Percentiles rank a stretch among this genome's conserved stretches.
Evolutionary conservation across 805 yeast species (phyloP).

Genomic region (Jamesozyma spencerorum): DNA sequence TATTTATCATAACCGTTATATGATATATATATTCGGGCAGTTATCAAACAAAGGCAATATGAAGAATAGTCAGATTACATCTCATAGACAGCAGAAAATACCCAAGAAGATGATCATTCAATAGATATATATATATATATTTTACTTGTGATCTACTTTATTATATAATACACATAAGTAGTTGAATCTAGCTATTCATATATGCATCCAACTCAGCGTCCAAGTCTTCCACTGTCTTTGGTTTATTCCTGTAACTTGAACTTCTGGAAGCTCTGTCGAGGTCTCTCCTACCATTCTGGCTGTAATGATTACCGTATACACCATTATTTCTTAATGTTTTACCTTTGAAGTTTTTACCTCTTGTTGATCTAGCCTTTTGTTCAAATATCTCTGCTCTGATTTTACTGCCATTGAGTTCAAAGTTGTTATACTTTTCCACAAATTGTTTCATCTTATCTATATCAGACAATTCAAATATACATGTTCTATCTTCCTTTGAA

Average conservation of each 20-base stretch:
- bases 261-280: neutral
- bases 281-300: neutral
- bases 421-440: slow-evolving; percentile 18
- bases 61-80: too few relatives aligned
- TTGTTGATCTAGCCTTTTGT: neutral
- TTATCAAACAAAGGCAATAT: too few relatives aligned
- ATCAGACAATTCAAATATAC: slow-evolving; percentile 22
- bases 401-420: slow-evolving; percentile 15
- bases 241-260: slow-evolving; percentile 1
- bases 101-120: too few relatives aligned
- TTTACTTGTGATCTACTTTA: too few relatives aligned
- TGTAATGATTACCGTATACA: slow-evolving; percentile 7
- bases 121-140: too few relatives aligned
- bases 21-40: too few relatives aligned
- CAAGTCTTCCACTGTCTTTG: slow-evolving; percentile 19
- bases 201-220: slow-evolving; percentile 28
- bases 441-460: slow-evolving; percentile 15
- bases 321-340: slow-evolving; percentile 1
- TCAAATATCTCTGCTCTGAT: slow-evolving; percentile 20
- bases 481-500: slow-evolving; percentile 23
- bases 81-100: too few relatives aligned
- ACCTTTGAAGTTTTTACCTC: neutral
- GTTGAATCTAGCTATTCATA: slow-evolving; percentile 15
- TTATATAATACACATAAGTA: too few relatives aligned
- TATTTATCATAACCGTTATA: too few relatives aligned